phyloP scores from a whole-genome alignment of 306 rosid genomes.

The Castanea sativa region DNA sequence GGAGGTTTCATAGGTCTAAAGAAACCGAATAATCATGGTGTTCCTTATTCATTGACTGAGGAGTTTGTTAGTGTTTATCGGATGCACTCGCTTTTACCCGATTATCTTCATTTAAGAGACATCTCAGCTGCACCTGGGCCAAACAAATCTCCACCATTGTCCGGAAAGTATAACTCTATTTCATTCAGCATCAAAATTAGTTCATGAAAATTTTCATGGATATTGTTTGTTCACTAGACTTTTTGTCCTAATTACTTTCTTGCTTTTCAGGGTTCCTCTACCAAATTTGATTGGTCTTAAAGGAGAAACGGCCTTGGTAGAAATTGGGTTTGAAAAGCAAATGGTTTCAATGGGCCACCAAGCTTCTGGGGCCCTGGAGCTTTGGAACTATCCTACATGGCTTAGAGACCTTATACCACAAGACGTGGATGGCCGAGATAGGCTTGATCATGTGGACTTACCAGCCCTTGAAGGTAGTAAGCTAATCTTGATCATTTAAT shows the following conservation, averaged over 20 bases:
- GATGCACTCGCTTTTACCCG: slow-evolving; percentile 61
- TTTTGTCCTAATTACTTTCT: neutral
- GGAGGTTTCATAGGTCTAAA: slow-evolving; percentile 56
- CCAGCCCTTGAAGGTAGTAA: slow-evolving; percentile 57
- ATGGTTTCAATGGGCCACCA: slow-evolving; percentile 78
- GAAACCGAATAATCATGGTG: slow-evolving; percentile 50
- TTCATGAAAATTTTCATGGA: neutral
- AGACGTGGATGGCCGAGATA: slow-evolving; percentile 45
- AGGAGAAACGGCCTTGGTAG: slow-evolving; percentile 38
- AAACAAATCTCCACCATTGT: slow-evolving; percentile 51
- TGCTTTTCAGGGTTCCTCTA: slow-evolving; percentile 39
- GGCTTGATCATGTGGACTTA: slow-evolving; percentile 50
- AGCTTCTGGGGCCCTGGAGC: slow-evolving; percentile 57
- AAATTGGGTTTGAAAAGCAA: slow-evolving; percentile 42
- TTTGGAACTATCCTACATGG: slow-evolving; percentile 54
- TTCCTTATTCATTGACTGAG: slow-evolving; percentile 59
- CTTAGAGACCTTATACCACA: slow-evolving; percentile 45
- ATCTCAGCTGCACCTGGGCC: slow-evolving; percentile 34
- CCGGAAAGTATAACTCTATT: slow-evolving; percentile 29
- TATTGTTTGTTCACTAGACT: neutral
- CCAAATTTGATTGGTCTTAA: slow-evolving; percentile 35
- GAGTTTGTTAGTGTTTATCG: slow-evolving; percentile 56
- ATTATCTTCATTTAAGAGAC: slow-evolving; percentile 35
- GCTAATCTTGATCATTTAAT: neutral
- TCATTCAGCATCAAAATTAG: neutral